Evolutionary conservation across 257 asterid species (phyloP), one percentile per base, ranked within the genome.

Genomic region (Solanum sitiens): DNA sequence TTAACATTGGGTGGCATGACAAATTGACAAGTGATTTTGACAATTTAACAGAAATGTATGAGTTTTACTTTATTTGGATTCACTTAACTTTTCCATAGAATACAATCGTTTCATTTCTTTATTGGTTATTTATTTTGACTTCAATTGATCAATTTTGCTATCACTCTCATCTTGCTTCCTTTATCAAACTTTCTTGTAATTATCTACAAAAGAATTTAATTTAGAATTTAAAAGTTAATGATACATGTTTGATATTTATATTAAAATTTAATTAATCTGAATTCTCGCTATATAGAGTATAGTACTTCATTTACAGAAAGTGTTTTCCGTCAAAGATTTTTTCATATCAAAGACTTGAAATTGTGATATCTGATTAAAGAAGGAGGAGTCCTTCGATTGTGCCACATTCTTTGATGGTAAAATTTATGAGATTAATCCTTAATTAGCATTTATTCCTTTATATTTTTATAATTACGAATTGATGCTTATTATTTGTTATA

Each of bases 271-370:
- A 63, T 0, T 23, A 23, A 23, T 63, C 2, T 9, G 5, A 0
- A 63, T 63, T 63, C 0, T 23, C 13, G 0, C 27, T 1, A 1
- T 1, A 63, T 63, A 63, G 6, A 5, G 6, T 63, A 63, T 3
- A 5, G 6, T 63, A 50, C 0, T 50, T 3, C 14, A n/a, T 63
- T 63, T 63, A 6, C 0, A 11, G 0, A n/a, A 10, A 23, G 0
- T 63, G 4, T 1, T 61, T 61, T 61, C 6, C 2, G 0, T 63
- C 16, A 63, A 63, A 63, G 7, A 63, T 23, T 23, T 23, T 23
- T 23, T 0, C 3, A 63, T 63, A 63, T 0, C 4, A 4, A 63
- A 5, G 11, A 4, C 16, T 63, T 23, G 8, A n/a, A 63, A 63
- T 4, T 1, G 32, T 4, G 71, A 63, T 32, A 2, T 63, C 15